Conservation (phyloP, 176 grass and related monocot species). For the Oryza nivara region DNA sequence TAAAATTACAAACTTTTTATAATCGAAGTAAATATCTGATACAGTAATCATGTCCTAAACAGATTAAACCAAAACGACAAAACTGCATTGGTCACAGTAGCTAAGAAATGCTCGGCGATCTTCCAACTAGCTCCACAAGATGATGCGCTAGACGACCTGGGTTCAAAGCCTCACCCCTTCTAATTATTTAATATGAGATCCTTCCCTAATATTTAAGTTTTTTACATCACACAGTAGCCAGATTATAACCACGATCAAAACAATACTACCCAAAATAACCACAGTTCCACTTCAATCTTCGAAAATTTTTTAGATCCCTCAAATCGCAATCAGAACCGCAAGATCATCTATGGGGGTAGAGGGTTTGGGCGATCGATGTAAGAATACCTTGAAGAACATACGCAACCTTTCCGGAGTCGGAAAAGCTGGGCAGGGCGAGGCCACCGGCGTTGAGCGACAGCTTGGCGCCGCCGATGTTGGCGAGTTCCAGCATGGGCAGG, state of each 20-base stretch:
- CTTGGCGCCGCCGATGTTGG: constrained; percentile 84
- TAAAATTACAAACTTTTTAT: background rate
- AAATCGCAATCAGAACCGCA: background rate
- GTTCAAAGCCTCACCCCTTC: no score
- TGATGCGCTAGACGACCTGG: no score
- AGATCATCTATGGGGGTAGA: background rate
- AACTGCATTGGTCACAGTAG: background rate
- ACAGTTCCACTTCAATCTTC: no score
- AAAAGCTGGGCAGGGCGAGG: constrained; percentile 77
- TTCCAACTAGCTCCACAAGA: no score
- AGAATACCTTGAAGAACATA: constrained; percentile 76
- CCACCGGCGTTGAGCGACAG: constrained; percentile 61
- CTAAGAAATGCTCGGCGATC: no score
- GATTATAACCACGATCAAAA: background rate
- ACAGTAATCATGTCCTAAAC: background rate
- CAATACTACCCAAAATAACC: no score
- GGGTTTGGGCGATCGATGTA: background rate
- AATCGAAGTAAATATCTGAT: background rate
- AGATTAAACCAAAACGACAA: background rate
- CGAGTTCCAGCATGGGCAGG: constrained; percentile 79
- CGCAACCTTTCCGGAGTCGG: constrained; percentile 91
- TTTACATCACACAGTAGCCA: no score
- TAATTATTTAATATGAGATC: no score
- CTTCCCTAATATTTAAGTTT: no score
- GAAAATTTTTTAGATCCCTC: background rate